phyloP scores from a whole-genome alignment of 2,329 filamentous ascomycete genomes.

The Hypoxylon sp. region DNA sequence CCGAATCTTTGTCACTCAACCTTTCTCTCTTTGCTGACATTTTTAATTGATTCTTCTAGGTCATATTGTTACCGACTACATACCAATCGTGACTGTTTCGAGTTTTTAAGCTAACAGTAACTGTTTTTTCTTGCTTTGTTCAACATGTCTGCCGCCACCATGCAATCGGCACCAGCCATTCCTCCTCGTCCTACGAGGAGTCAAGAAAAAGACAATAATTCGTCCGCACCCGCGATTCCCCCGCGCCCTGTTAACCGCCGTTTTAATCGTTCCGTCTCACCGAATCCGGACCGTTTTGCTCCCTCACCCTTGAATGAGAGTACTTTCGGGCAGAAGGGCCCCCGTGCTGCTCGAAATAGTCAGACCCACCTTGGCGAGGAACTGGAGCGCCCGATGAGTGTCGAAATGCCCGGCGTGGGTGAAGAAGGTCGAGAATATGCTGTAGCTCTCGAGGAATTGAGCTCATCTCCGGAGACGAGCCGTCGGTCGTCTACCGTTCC shows the following conservation, averaged over 20 bases:
- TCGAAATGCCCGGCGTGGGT: conserved; percentile 86
- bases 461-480: conserved; percentile 59
- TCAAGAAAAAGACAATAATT: conserved; percentile 62
- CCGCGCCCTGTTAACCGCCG: conserved; percentile 80
- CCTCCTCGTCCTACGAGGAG: conserved; percentile 70
- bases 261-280: conserved; percentile 82
- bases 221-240: conserved; percentile 77
- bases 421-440: conserved; percentile 93
- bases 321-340: conserved; percentile 65
- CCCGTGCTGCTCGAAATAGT: conserved; percentile 53
- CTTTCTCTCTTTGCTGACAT: conserved; percentile 26
- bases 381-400: conserved; percentile 78
- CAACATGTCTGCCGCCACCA: conserved; percentile 66
- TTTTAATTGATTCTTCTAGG: conserved; percentile 34
- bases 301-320: conserved; percentile 88
- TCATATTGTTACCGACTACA: conserved; percentile 40
- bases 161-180: conserved; percentile 66
- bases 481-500: conserved; percentile 64
- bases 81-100: conserved; percentile 43
- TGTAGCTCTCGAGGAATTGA: conserved; percentile 65
- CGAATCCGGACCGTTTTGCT: conserved; percentile 82
- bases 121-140: conserved; percentile 28
- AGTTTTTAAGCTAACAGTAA: conserved; percentile 47
- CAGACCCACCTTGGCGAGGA: conserved; percentile 60
- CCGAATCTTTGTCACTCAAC: conserved; percentile 4